These are phyloP conservation scores for Reutealis trisperma DNA, from an alignment of 345 rosid species.

Conservation along the genomic window DNA sequence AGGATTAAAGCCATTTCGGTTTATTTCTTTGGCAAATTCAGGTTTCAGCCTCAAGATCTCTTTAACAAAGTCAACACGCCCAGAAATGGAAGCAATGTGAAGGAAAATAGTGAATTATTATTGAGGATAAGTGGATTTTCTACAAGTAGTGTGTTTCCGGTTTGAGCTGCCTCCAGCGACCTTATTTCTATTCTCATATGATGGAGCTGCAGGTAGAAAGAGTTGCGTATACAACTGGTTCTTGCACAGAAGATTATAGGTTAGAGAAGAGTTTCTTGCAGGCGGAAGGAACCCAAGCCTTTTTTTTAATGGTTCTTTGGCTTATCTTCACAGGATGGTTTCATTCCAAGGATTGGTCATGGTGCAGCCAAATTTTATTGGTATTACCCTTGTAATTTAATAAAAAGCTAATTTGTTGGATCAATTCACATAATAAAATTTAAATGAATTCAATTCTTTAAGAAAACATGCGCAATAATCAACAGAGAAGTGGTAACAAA, in stretches of 20 bases:
- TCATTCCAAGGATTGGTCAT: no score
- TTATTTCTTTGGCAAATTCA: conserved; percentile 7
- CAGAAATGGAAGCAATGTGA: conserved; percentile 27
- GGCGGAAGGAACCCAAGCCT: not conserved
- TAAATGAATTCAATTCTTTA: no score
- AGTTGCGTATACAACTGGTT: not conserved
- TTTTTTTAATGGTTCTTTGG: no score
- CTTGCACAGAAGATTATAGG: not conserved
- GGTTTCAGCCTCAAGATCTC: conserved; percentile 8
- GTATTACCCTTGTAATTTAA: no score
- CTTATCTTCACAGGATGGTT: no score
- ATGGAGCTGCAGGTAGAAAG: not conserved
- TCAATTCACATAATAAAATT: no score
- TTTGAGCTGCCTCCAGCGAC: conserved; percentile 27
- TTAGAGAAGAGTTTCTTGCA: not conserved
- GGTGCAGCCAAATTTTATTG: no score
- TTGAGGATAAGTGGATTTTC: conserved; percentile 32
- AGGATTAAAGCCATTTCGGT: conserved; percentile 16
- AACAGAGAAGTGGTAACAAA: no score
- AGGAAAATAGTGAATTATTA: conserved; percentile 7
- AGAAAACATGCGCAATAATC: no score
- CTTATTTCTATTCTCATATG: conserved; percentile 21
- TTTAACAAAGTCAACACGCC: conserved; percentile 13
- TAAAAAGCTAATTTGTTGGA: no score
- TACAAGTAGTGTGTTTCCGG: conserved; percentile 21